A percentile compares a stretch with the other conserved stretches of the same genome.
Evolutionary conservation across 768 basidiomycete genomes (phyloP).

Genomic region (Mycena venus): DNA sequence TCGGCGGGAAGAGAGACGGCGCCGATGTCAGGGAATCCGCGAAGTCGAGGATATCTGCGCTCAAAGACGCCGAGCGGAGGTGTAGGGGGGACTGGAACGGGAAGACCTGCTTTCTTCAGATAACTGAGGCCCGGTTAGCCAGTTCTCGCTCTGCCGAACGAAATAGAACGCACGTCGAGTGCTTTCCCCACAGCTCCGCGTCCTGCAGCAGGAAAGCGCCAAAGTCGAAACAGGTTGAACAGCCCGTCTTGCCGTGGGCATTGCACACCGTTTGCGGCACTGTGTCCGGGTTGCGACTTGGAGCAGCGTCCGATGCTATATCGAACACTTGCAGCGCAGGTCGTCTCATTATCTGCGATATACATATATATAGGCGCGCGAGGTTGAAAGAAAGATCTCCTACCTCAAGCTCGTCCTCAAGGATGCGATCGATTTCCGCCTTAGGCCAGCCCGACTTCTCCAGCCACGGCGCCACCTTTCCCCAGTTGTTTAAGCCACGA

Average conservation of each 20-base stretch:
- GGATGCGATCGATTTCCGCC: conserved; percentile 11
- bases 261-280: not conserved
- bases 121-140: not conserved
- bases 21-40: conserved; percentile 14
- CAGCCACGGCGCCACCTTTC: conserved; percentile 2
- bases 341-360: conserved; percentile 3
- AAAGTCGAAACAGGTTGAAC: conserved; percentile 19
- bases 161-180: conserved; percentile 10
- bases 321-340: conserved; percentile 2
- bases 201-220: conserved; percentile 18
- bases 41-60: conserved; percentile 8
- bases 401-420: conserved; percentile 16
- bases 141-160: not conserved
- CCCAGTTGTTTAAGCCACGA: conserved; percentile 14
- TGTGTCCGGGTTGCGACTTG: not conserved
- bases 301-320: not conserved
- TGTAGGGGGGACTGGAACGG: not conserved
- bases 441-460: conserved; percentile 17
- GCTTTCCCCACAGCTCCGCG: conserved; percentile 3
- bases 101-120: conserved; percentile 6
- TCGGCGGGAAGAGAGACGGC: not conserved
- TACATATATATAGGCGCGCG: not conserved
- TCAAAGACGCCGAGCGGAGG: conserved; percentile 1
- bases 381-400: not conserved
- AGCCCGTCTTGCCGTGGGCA: conserved; percentile 4